phyloP scores from a whole-genome alignment of 2,329 filamentous ascomycete genomes.

The Fusarium pseudonygamai region DNA sequence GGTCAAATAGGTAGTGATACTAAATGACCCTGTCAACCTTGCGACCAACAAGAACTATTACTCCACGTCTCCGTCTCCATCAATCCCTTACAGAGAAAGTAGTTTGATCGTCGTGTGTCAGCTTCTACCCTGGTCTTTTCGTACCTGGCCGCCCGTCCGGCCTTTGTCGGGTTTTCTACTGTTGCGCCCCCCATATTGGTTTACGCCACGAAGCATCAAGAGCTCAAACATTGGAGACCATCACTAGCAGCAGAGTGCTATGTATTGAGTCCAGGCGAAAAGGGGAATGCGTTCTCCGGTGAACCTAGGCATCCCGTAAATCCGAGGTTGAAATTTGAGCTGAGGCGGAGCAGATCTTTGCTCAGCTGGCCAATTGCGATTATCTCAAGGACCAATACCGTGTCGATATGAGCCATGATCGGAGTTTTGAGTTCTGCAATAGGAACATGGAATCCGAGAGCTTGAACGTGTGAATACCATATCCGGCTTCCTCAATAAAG shows the following conservation, averaged over 20 bases:
- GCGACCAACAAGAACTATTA: conserved; percentile 1
- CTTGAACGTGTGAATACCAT: background rate
- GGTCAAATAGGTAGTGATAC: background rate
- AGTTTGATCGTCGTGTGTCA: conserved; percentile 29
- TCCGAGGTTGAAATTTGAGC: background rate
- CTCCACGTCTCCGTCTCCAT: conserved; percentile 20
- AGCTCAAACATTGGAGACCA: conserved; percentile 2
- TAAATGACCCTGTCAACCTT: conserved; percentile 1
- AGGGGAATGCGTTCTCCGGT: conserved; percentile 25
- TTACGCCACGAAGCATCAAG: conserved; percentile 22
- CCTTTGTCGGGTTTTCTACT: background rate
- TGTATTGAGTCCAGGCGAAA: conserved; percentile 13
- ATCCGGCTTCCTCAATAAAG: background rate
- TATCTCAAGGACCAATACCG: background rate
- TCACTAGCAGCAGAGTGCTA: conserved; percentile 7
- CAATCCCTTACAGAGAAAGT: background rate
- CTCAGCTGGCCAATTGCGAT: background rate
- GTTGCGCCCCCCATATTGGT: background rate
- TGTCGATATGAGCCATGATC: background rate
- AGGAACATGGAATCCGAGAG: background rate
- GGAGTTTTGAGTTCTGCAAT: background rate
- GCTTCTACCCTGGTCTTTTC: conserved; percentile 1
- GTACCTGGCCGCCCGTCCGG: background rate
- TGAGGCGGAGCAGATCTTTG: conserved; percentile 23
- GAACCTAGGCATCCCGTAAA: conserved; percentile 7